Conservation (phyloP, 2,329 filamentous ascomycete genomes). For the Fusarium verticillioides region DNA sequence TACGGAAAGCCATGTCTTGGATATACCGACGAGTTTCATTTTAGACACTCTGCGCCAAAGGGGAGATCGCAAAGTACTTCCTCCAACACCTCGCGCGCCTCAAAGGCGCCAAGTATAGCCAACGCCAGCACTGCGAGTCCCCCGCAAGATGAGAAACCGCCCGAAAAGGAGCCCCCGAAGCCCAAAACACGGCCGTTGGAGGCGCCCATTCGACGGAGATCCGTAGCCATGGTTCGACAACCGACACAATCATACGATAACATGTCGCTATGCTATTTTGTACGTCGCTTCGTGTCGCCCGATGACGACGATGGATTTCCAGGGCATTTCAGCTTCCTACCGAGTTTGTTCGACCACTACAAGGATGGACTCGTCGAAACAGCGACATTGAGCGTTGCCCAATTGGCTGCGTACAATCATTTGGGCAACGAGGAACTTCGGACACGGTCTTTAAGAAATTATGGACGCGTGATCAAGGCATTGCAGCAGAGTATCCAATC, state of each 20-base stretch:
- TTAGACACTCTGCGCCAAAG: conserved; percentile 41
- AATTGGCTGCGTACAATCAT: conserved; percentile 50
- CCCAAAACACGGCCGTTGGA: not conserved
- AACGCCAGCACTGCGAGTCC: not conserved
- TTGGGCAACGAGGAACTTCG: conserved; percentile 45
- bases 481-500: conserved; percentile 44
- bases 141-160: not conserved
- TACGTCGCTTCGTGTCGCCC: conserved; percentile 49
- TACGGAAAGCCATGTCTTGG: conserved; percentile 50
- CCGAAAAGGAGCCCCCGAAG: not conserved
- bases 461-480: conserved; percentile 44
- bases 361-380: conserved; percentile 45
- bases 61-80: not conserved
- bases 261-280: conserved; percentile 49
- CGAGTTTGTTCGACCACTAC: conserved; percentile 43
- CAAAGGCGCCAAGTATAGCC: not conserved
- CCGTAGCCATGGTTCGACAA: conserved; percentile 19
- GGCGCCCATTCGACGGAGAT: not conserved
- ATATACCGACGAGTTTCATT: conserved; percentile 52
- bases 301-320: conserved; percentile 46
- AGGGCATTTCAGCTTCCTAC: conserved; percentile 49
- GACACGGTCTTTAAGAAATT: conserved; percentile 45
- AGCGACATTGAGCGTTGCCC: conserved; percentile 49
- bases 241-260: conserved; percentile 39
- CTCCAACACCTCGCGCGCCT: not conserved